Base-by-base conservation (phyloP, 2,329 filamentous ascomycete species). In the Colletotrichum costaricense region DNA sequence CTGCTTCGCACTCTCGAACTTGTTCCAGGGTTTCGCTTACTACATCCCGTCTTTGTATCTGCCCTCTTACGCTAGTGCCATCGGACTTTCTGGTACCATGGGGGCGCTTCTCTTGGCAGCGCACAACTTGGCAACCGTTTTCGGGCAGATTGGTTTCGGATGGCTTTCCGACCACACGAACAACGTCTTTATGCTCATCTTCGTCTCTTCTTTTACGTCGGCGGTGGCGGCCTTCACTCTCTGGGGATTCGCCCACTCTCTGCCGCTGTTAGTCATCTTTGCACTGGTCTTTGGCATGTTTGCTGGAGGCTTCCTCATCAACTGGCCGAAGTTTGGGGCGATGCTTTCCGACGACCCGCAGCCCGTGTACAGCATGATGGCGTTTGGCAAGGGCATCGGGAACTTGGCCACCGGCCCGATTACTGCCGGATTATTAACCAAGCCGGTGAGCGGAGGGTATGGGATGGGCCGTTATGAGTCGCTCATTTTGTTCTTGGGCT, bases 241-340 rank as follows among this genome's bases (percentile, higher is more conserved):
- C 33, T 91, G 90, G 89, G 89, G 89, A 0, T 78, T 90, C 19
- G 84, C 85, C 4, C 83, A 80, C 1, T 81, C 82, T 1, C 79
- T 86, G 8, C 83, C 82, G 1, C 77, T 86, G 2, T 80, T 91
- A 3, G 81, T 86, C 0, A 75, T 86, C 1, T 92, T 91, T 76
- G 84, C 87, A 5, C 78, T 90, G 3, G 79, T 85, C 0, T 92
- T 88, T 75, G 90, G 90, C 1, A 87, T 90, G 79, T 91, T 91
- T 66, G 88, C 89, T 0, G 86, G 88, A 4, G 77, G 74, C 0
- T 81, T 77, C 67, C 74, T 75, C 2, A 73, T 79, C 11, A 70
- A 77, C 16, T 79, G 77, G 78, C 69, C 77, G 2, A 79, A 78
- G 55, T 80, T 80, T 60, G 78, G 79, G 8, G 70, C 76, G 0